These are phyloP conservation scores for Penicillium lagena DNA, from an alignment of 495 filamentous ascomycete genomes.

Conservation along the genomic window DNA sequence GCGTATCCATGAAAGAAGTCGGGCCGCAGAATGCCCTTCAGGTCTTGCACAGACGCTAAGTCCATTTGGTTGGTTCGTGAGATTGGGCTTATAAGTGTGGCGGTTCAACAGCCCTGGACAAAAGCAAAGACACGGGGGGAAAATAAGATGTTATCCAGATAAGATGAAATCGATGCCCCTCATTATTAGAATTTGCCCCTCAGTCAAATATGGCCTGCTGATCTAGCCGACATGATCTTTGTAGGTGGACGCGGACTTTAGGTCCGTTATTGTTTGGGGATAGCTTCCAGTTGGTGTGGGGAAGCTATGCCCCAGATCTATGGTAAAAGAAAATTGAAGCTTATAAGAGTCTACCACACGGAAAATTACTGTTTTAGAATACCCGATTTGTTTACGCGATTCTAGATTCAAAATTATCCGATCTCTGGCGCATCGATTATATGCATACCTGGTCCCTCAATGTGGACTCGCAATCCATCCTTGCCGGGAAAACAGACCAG, in stretches of 20 bases:
- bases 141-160: too few species aligned
- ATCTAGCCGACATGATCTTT: too few species aligned
- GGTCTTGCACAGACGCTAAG: constrained; percentile 22
- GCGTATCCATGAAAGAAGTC: constrained; percentile 34
- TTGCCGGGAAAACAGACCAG: constrained; percentile 15
- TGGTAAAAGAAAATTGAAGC: not conserved
- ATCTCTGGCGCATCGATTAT: not conserved
- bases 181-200: too few species aligned
- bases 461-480: constrained; percentile 5
- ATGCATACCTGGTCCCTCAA: constrained; percentile 7
- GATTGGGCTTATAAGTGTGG: too few species aligned
- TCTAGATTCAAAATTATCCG: not conserved
- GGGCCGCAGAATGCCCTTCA: constrained; percentile 20
- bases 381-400: too few species aligned
- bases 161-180: too few species aligned
- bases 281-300: not conserved
- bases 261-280: constrained; percentile 12
- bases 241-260: not conserved
- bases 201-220: too few species aligned
- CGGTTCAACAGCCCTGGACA: too few species aligned
- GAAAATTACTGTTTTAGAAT: not conserved
- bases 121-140: too few species aligned
- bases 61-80: constrained; percentile 14
- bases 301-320: not conserved
- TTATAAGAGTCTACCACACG: not conserved